Conservation (phyloP, 768 basidiomycete genomes). For the Leucosporidium yakuticum region DNA sequence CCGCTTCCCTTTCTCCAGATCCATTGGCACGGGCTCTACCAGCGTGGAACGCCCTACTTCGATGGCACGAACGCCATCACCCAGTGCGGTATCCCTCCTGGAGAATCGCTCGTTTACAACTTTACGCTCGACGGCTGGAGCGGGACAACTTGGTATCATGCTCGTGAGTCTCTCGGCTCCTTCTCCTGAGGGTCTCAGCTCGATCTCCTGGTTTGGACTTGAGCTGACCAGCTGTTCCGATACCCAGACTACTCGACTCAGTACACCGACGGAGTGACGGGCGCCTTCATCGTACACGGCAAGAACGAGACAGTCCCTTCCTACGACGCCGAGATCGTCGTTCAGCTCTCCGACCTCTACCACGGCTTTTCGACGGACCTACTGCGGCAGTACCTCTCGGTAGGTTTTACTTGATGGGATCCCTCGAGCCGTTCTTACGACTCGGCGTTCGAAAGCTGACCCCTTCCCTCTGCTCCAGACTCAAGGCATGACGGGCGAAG, state of each 20-base stretch:
- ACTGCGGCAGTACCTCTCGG: constrained; percentile 1
- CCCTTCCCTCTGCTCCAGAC: neutral
- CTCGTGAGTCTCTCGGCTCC: neutral
- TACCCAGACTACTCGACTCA: constrained; percentile 37
- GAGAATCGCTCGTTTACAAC: constrained; percentile 47
- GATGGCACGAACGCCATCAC: constrained; percentile 52
- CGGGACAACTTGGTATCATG: constrained; percentile 13
- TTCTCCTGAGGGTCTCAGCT: too few relatives aligned
- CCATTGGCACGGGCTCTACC: constrained; percentile 36
- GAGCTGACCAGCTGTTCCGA: neutral
- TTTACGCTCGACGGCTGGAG: constrained; percentile 45
- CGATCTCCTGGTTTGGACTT: too few relatives aligned
- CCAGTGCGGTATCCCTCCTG: constrained; percentile 55
- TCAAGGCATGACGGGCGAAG: constrained; percentile 7
- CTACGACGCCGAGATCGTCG: constrained; percentile 8
- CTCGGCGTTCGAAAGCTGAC: too few relatives aligned
- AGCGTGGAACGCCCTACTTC: constrained; percentile 48
- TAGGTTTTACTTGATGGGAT: neutral
- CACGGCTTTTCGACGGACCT: constrained; percentile 9
- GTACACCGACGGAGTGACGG: constrained; percentile 53
- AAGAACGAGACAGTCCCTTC: constrained; percentile 42
- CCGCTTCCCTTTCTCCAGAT: neutral
- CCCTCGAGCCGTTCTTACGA: too few relatives aligned
- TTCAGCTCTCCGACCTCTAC: constrained; percentile 6
- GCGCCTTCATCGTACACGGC: constrained; percentile 50